Percentiles rank a stretch among this genome's conserved stretches.
phyloP scores from a whole-genome alignment of 495 filamentous ascomycete species.

The Immersiella caudata region DNA sequence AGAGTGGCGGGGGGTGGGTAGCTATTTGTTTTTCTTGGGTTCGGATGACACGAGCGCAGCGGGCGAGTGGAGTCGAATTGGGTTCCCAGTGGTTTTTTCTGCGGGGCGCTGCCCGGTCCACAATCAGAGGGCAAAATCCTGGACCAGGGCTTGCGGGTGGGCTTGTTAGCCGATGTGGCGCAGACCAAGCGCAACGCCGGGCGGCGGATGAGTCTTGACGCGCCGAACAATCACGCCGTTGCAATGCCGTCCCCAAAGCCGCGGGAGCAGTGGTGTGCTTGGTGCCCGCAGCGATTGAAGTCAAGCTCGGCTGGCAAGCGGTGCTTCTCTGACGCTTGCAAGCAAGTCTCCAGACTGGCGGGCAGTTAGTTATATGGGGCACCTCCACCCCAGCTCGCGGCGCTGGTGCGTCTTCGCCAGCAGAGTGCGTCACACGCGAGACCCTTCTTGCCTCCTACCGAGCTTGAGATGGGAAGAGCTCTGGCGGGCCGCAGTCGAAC shows the following conservation, averaged over 20 bases:
- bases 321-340: not conserved
- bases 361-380: slow-evolving; percentile 1
- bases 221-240: not conserved
- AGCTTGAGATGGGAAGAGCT: not conserved
- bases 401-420: slow-evolving; percentile 1
- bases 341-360: not conserved
- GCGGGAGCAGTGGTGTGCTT: not conserved
- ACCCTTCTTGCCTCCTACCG: slow-evolving; percentile 3
- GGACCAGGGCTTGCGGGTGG: not conserved
- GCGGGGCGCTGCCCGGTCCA: slow-evolving; percentile 10
- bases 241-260: slow-evolving; percentile 1
- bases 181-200: slow-evolving; percentile 1
- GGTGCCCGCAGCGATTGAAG: slow-evolving; percentile 1
- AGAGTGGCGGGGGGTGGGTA: slow-evolving; percentile 26
- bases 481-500: not conserved
- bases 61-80: slow-evolving; percentile 12
- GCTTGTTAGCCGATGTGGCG: slow-evolving; percentile 15
- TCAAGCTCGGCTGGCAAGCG: not conserved
- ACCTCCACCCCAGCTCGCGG: not conserved
- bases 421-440: not conserved
- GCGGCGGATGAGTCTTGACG: slow-evolving; percentile 4
- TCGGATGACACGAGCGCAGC: slow-evolving; percentile 20
- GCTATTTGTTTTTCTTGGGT: slow-evolving; percentile 27
- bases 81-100: not conserved
- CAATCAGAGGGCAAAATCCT: slow-evolving; percentile 13